Evolutionary conservation across 805 yeast genomes (phyloP).

Genomic region (Candida manassasensis): DNA sequence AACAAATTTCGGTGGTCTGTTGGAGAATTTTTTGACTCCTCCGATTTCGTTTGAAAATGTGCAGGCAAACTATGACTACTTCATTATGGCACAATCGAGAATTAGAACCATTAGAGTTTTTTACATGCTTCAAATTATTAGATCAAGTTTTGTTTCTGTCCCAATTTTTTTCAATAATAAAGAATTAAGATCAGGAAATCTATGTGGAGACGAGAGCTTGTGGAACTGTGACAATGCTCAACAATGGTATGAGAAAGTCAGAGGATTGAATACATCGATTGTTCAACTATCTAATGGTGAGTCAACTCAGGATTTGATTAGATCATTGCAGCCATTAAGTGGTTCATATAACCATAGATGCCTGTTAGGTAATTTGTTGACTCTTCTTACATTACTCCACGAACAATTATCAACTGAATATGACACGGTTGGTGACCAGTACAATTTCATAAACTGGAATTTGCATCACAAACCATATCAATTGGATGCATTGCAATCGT

Average conservation of each 20-base stretch:
- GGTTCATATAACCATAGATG: neutral
- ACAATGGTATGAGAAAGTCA: slow-evolving; percentile 45
- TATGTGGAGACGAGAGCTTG: slow-evolving; percentile 53
- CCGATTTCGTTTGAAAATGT: slow-evolving; percentile 27
- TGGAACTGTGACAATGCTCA: slow-evolving; percentile 50
- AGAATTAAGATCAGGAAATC: slow-evolving; percentile 60
- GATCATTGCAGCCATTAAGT: slow-evolving; percentile 23
- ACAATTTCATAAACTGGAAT: slow-evolving; percentile 60
- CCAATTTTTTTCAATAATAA: slow-evolving; percentile 33
- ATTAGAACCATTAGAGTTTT: slow-evolving; percentile 50
- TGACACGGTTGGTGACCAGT: slow-evolving; percentile 32
- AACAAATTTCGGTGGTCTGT: slow-evolving; percentile 47
- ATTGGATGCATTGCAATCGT: slow-evolving; percentile 52
- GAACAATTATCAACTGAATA: slow-evolving; percentile 59
- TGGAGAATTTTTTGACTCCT: slow-evolving; percentile 43
- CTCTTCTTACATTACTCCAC: slow-evolving; percentile 60
- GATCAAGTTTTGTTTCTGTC: slow-evolving; percentile 42
- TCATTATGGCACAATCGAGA: slow-evolving; percentile 51
- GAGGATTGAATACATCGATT: slow-evolving; percentile 21
- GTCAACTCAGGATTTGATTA: slow-evolving; percentile 40
- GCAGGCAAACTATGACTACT: slow-evolving; percentile 45
- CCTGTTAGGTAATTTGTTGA: slow-evolving; percentile 38
- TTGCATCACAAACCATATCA: slow-evolving; percentile 56
- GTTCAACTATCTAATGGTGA: slow-evolving; percentile 57
- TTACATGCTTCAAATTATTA: slow-evolving; percentile 45